These are phyloP conservation scores for Poteriospumella lacustris DNA, from an alignment of 108 stramenopile genomes.

Conservation along the genomic window DNA sequence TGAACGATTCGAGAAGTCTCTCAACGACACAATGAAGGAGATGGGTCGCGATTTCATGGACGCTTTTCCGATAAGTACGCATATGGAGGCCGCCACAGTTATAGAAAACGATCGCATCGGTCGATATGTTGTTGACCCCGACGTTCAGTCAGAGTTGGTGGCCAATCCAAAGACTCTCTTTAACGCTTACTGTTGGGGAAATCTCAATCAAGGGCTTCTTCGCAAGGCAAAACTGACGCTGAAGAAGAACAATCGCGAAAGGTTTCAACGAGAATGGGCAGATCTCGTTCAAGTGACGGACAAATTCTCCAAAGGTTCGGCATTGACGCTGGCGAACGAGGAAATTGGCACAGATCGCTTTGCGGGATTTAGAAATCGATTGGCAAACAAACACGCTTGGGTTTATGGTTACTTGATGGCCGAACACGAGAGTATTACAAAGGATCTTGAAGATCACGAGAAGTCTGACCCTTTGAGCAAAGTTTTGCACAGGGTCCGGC, in stretches of 20 bases:
- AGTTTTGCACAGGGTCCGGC: slow-evolving; percentile 6
- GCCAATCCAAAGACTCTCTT: not conserved
- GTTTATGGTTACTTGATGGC: not conserved
- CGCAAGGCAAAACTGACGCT: not conserved
- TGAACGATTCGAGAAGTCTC: too few relatives aligned
- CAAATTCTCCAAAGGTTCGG: not conserved
- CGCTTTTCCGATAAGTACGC: not conserved
- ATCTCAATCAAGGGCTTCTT: not conserved
- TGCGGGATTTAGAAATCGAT: slow-evolving; percentile 16
- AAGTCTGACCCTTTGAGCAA: not conserved
- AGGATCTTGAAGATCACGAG: not conserved
- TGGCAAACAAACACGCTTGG: not conserved
- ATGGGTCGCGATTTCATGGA: not conserved
- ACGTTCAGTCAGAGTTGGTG: not conserved
- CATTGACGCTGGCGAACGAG: not conserved
- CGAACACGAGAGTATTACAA: not conserved
- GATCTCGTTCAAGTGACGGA: not conserved
- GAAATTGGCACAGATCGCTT: slow-evolving; percentile 21
- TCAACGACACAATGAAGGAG: too few relatives aligned
- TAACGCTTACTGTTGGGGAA: not conserved
- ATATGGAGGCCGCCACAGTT: not conserved
- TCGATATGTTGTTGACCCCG: not conserved
- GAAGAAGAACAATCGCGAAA: not conserved
- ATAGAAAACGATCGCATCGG: not conserved
- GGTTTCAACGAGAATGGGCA: not conserved